A percentile compares a stretch with the other conserved stretches of the same genome.
These are phyloP conservation scores for Mrakia gelida DNA, from an alignment of 768 basidiomycete species.

Conservation along the genomic window DNA sequence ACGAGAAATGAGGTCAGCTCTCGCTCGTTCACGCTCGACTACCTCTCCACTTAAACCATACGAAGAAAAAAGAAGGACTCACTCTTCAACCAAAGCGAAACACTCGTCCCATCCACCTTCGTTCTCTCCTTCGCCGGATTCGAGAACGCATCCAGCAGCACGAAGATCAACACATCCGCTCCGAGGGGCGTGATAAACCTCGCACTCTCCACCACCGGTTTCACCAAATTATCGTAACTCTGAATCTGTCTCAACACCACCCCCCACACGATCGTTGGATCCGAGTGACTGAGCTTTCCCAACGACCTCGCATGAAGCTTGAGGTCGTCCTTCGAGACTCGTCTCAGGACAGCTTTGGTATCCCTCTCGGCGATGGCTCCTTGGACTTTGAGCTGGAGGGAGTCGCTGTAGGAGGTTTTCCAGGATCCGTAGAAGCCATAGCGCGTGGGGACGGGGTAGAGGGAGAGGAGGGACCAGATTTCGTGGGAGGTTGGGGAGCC, in stretches of 20 bases:
- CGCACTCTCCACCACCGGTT: constrained; percentile 81
- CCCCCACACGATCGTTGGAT: constrained; percentile 84
- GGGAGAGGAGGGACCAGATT: constrained; percentile 81
- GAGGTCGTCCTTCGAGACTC: constrained; percentile 64
- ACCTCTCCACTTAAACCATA: too few relatives aligned
- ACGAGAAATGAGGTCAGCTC: not conserved
- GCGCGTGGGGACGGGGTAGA: constrained; percentile 70
- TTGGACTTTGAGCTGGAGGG: constrained; percentile 51
- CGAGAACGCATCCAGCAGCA: constrained; percentile 79
- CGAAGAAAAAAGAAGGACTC: constrained; percentile 43
- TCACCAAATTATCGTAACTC: constrained; percentile 90
- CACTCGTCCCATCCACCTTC: constrained; percentile 88
- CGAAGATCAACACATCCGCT: constrained; percentile 85
- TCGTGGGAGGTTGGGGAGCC: constrained; percentile 86
- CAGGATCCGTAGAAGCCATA: constrained; percentile 96
- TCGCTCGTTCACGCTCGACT: too few relatives aligned
- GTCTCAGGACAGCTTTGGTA: constrained; percentile 79
- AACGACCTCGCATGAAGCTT: constrained; percentile 80
- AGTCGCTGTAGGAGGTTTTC: constrained; percentile 50
- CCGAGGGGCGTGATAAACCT: constrained; percentile 87
- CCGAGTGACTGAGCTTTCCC: constrained; percentile 88
- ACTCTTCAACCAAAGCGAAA: constrained; percentile 89
- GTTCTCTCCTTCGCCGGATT: constrained; percentile 74
- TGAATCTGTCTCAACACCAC: constrained; percentile 90
- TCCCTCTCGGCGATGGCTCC: constrained; percentile 79